Base-by-base conservation (phyloP, 352 stramenopile genomes). In the Globisporangium cystogenes region DNA sequence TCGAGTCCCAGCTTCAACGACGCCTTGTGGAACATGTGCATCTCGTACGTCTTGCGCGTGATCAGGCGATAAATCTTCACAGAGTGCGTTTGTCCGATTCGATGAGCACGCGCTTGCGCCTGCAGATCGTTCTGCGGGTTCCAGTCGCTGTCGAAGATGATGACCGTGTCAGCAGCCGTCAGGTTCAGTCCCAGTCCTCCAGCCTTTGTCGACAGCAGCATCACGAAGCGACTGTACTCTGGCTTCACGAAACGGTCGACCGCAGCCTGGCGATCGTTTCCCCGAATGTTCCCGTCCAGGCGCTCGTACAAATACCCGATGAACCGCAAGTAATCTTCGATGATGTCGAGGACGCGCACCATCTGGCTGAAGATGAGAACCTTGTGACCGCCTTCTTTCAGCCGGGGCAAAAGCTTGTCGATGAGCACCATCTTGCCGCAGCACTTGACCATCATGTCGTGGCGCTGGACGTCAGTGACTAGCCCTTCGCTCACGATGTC, bases 341-440 rank as follows among this genome's bases (percentile, higher is more conserved):
- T 94, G 33, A 99, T 97, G 68, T 99, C 96, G 46, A 99, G 74
- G 67, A 99, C 99, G 36, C 96, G 96, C 44, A 98, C 97, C 84
- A 97, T 96, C 74, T 99, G 98, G 48, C 90, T 98, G 68, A 99
- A 99, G 21, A 99, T 93, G 15, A 99, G 80, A 27, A 99, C 93
- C 36, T 98, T 95, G 67, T 99, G 97, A 3, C 96, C 96, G 51
- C 98, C 95, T 48, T 92, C 82, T 60, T 98, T 98, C 23, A 99
- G 72, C 12, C 95, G 88, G 15, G 96, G 96, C 14, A 99, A 72
- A 14, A 99, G 71, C 67, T 99, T 99, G 72, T 99, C 97, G 23
- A 99, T 82, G 24, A 99, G 62, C 54, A 99, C 95, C 65, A 99
- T 95, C 72, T 99, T 99, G n/a, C 98, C 98, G 40, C 94, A 99